phyloP scores from a whole-genome alignment of 805 yeast species.

The Starmerella potacharoeniae region DNA sequence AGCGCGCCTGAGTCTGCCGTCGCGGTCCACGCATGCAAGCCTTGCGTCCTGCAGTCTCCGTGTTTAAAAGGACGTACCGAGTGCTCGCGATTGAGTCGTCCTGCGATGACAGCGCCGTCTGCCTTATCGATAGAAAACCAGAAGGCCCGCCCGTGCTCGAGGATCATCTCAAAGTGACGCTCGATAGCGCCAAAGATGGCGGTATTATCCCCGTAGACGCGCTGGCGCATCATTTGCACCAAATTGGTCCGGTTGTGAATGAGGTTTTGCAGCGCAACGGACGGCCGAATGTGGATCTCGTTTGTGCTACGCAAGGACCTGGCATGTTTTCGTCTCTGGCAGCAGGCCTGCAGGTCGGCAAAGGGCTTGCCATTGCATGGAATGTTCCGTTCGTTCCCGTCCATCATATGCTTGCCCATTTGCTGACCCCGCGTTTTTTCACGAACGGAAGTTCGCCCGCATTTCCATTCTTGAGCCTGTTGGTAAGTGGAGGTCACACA shows the following conservation, averaged over 20 bases:
- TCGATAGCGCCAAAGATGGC: constrained; percentile 56
- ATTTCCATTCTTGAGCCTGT: constrained; percentile 58
- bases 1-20: neutral
- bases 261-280: constrained; percentile 32
- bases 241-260: constrained; percentile 42
- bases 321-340: constrained; percentile 88
- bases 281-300: constrained; percentile 40
- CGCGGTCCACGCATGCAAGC: neutral
- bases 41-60: neutral
- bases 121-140: constrained; percentile 46
- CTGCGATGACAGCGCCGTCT: constrained; percentile 91
- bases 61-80: constrained; percentile 32
- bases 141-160: constrained; percentile 38
- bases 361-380: constrained; percentile 76
- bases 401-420: constrained; percentile 93
- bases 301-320: constrained; percentile 91
- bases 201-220: constrained; percentile 87
- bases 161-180: constrained; percentile 51
- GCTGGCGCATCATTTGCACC: constrained; percentile 58
- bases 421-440: constrained; percentile 51
- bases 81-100: constrained; percentile 86
- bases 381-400: constrained; percentile 72
- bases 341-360: constrained; percentile 72
- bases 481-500: constrained; percentile 93
- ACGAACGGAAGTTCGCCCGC: constrained; percentile 47